A percentile compares a stretch with the other conserved stretches of the same genome.
phyloP scores from a whole-genome alignment of 2,329 filamentous ascomycete genomes.

The Claviceps sp. region DNA sequence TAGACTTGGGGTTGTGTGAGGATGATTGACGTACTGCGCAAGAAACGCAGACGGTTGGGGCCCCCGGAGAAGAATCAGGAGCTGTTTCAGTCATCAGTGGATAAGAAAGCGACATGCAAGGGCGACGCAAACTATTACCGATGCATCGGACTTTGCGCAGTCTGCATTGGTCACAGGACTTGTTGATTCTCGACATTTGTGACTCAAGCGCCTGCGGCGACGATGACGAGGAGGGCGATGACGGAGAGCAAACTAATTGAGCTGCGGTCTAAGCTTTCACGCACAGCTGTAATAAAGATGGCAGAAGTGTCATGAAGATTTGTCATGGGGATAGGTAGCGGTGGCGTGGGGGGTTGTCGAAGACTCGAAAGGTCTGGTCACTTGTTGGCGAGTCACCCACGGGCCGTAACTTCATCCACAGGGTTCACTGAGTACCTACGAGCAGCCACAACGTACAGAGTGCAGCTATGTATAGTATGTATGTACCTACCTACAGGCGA shows the following conservation, averaged over 20 bases:
- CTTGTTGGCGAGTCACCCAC: too few relatives aligned
- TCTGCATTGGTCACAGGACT: slow-evolving; percentile 12
- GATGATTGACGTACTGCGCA: slow-evolving; percentile 1
- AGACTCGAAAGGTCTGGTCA: too few relatives aligned
- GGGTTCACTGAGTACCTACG: too few relatives aligned
- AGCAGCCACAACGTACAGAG: too few relatives aligned
- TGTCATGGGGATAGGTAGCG: too few relatives aligned
- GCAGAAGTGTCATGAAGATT: too few relatives aligned
- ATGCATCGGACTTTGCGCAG: slow-evolving; percentile 12
- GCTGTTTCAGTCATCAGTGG: background rate
- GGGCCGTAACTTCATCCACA: too few relatives aligned
- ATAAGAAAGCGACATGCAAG: background rate
- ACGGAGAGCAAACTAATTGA: background rate
- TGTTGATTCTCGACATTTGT: slow-evolving; percentile 5
- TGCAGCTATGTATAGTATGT: too few relatives aligned
- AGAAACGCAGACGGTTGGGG: slow-evolving; percentile 1
- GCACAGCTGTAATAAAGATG: too few relatives aligned
- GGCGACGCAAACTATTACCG: slow-evolving; percentile 3
- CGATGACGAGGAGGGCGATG: background rate
- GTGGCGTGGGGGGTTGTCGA: too few relatives aligned
- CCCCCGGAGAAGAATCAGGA: background rate
- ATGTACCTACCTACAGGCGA: too few relatives aligned
- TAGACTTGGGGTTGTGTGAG: background rate
- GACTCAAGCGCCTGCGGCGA: background rate
- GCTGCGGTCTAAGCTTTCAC: too few relatives aligned